Evolutionary conservation across 2,329 filamentous ascomycete species (phyloP).

Genomic region (Penicillium sp.): DNA sequence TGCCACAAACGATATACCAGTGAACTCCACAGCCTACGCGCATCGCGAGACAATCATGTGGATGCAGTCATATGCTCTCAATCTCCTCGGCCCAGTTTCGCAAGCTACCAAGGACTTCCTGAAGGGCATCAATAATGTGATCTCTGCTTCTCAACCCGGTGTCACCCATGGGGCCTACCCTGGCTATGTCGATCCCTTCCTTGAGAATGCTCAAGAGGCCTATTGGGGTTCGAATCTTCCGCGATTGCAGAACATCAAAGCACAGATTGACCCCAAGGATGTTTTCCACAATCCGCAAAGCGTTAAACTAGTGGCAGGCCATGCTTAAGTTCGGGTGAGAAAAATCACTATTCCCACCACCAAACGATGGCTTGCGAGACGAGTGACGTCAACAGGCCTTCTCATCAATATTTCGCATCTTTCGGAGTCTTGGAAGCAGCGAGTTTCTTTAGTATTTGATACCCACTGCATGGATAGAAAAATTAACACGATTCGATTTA

Average conservation of each 20-base stretch:
- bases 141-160: slow-evolving; percentile 35
- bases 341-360: background rate
- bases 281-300: slow-evolving; percentile 63
- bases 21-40: slow-evolving; percentile 61
- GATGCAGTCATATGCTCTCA: slow-evolving; percentile 63
- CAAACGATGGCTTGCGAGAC: background rate
- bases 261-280: slow-evolving; percentile 55
- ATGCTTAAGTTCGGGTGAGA: background rate
- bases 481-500: background rate
- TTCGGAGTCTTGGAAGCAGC: background rate
- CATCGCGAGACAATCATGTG: slow-evolving; percentile 67
- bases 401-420: background rate
- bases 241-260: slow-evolving; percentile 54
- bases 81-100: slow-evolving; percentile 47
- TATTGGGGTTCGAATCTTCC: slow-evolving; percentile 61
- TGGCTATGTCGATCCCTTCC: slow-evolving; percentile 61
- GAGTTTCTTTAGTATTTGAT: background rate
- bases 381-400: background rate
- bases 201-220: slow-evolving; percentile 50
- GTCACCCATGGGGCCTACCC: slow-evolving; percentile 58
- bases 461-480: background rate
- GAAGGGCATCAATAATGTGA: slow-evolving; percentile 50
- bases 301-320: slow-evolving; percentile 16
- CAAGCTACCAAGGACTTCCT: slow-evolving; percentile 55
- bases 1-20: slow-evolving; percentile 58